Evolutionary conservation across 2,329 filamentous ascomycete genomes (phyloP).

Genomic region (Botryotinia narcissicola): DNA sequence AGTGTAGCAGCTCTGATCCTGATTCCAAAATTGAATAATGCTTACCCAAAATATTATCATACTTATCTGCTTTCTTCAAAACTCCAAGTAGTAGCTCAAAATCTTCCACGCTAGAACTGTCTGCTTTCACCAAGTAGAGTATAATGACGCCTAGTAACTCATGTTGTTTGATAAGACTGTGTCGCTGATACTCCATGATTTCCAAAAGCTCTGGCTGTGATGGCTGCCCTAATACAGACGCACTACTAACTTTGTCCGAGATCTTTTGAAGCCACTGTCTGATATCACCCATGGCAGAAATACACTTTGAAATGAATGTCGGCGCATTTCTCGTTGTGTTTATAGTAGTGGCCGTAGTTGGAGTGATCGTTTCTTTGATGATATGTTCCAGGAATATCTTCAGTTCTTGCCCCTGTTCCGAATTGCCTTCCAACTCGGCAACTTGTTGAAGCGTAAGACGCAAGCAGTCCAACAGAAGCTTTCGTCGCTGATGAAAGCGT

Average conservation of each 20-base stretch:
- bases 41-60: constrained; percentile 62
- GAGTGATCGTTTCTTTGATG: constrained; percentile 35
- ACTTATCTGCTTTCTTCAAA: constrained; percentile 70
- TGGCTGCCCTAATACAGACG: constrained; percentile 68
- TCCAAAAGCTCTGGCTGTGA: constrained; percentile 65
- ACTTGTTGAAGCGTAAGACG: constrained; percentile 70
- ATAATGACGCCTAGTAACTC: constrained; percentile 82
- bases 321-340: constrained; percentile 32
- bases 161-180: constrained; percentile 83
- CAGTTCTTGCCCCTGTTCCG: constrained; percentile 51
- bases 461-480: constrained; percentile 78
- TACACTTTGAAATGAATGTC: constrained; percentile 70
- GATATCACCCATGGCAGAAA: constrained; percentile 72
- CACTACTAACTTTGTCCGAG: constrained; percentile 71
- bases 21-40: neutral
- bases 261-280: constrained; percentile 74
- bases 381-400: constrained; percentile 51
- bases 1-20: neutral
- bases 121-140: constrained; percentile 72
- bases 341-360: constrained; percentile 42
- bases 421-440: constrained; percentile 34
- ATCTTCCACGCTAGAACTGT: constrained; percentile 67
- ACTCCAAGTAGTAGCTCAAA: constrained; percentile 69
- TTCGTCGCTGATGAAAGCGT: constrained; percentile 81
- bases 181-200: constrained; percentile 74